Conservation (phyloP, 1,284 basidiomycete genomes). For the Takashimella tepidaria region DNA sequence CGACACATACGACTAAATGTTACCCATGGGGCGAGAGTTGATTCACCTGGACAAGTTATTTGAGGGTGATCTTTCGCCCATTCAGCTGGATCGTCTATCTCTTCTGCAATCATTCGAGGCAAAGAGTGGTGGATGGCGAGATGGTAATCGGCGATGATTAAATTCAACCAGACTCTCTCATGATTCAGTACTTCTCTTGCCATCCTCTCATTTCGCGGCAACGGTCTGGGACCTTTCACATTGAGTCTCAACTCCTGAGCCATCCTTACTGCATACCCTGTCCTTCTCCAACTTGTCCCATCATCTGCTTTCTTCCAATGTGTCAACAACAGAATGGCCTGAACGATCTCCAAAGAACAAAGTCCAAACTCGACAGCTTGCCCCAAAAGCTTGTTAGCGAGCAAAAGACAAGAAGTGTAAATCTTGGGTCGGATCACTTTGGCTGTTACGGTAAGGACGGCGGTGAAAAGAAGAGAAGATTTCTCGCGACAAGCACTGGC, state of each 20-base stretch:
- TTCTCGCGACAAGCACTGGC: slow-evolving; percentile 36
- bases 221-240: slow-evolving; percentile 24
- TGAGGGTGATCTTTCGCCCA: slow-evolving; percentile 35
- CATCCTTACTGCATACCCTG: slow-evolving; percentile 41
- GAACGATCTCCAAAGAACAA: slow-evolving; percentile 45
- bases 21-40: slow-evolving; percentile 30
- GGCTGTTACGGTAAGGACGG: slow-evolving; percentile 46
- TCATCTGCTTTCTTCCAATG: slow-evolving; percentile 49
- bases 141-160: slow-evolving; percentile 29
- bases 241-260: slow-evolving; percentile 45
- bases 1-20: slow-evolving; percentile 24
- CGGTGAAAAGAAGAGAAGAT: slow-evolving; percentile 46
- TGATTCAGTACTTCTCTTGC: slow-evolving; percentile 28
- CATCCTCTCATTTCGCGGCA: slow-evolving; percentile 27
- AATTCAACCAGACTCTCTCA: slow-evolving; percentile 30
- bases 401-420: slow-evolving; percentile 38
- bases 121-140: slow-evolving; percentile 28
- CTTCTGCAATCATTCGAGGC: slow-evolving; percentile 25
- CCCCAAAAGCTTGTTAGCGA: slow-evolving; percentile 42
- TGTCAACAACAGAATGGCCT: slow-evolving; percentile 42
- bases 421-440: slow-evolving; percentile 43
- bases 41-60: slow-evolving; percentile 27
- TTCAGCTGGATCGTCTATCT: slow-evolving; percentile 21
- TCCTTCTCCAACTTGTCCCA: slow-evolving; percentile 38
- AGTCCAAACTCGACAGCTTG: slow-evolving; percentile 45